These are phyloP conservation scores for Talaromyces sp. DNA, from an alignment of 2,329 filamentous ascomycete species.

Conservation along the genomic window DNA sequence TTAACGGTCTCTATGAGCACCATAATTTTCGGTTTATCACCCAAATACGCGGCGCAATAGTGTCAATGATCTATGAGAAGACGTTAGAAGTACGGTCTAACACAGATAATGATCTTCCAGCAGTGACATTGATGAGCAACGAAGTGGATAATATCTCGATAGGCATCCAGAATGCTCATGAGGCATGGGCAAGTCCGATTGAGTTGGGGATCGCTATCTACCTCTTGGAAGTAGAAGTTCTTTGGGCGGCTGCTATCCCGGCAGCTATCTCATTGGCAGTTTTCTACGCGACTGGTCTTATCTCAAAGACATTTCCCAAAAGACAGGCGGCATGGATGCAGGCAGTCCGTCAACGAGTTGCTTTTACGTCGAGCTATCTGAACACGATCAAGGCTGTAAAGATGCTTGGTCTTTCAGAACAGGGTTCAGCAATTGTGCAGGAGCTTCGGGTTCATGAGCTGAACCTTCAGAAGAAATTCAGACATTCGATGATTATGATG, in stretches of 20 bases:
- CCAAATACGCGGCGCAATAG: slow-evolving; percentile 39
- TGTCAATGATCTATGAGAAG: slow-evolving; percentile 48
- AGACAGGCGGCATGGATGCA: slow-evolving; percentile 15
- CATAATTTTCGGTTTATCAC: slow-evolving; percentile 39
- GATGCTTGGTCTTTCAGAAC: slow-evolving; percentile 44
- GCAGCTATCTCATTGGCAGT: slow-evolving; percentile 40
- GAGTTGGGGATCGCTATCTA: slow-evolving; percentile 45
- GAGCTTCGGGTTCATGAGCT: slow-evolving; percentile 38
- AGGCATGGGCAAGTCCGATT: slow-evolving; percentile 42
- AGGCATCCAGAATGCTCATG: slow-evolving; percentile 39
- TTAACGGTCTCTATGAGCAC: slow-evolving; percentile 39
- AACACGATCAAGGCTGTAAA: slow-evolving; percentile 50
- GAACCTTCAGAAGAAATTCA: slow-evolving; percentile 36
- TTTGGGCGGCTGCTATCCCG: slow-evolving; percentile 40
- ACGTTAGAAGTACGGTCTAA: slow-evolving; percentile 27
- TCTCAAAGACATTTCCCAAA: slow-evolving; percentile 13
- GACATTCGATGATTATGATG: slow-evolving; percentile 38
- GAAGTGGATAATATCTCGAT: slow-evolving; percentile 42
- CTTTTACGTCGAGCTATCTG: slow-evolving; percentile 33
- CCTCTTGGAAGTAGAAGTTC: slow-evolving; percentile 38
- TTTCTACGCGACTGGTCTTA: slow-evolving; percentile 9
- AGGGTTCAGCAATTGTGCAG: slow-evolving; percentile 34
- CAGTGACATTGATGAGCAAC: slow-evolving; percentile 43
- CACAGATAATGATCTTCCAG: slow-evolving; percentile 31
- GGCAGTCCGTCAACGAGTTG: slow-evolving; percentile 7